Conservation (phyloP, 352 stramenopile genomes). For the Pythium biforme region DNA sequence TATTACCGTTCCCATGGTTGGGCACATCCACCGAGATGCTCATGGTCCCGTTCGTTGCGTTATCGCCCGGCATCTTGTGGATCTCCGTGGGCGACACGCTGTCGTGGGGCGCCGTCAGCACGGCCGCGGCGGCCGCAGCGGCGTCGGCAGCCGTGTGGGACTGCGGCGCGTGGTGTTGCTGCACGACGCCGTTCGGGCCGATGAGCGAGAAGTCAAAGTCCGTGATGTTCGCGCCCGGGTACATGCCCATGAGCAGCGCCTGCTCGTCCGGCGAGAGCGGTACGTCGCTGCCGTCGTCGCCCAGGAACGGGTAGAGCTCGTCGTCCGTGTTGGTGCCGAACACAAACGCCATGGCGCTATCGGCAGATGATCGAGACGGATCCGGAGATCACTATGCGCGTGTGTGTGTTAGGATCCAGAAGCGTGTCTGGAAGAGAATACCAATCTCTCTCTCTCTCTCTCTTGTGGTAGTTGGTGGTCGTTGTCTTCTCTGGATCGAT, state of each 20-base stretch:
- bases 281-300: constrained; percentile 29
- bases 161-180: constrained; percentile 32
- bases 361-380: not conserved
- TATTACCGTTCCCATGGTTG: constrained; percentile 1
- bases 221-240: constrained; percentile 45
- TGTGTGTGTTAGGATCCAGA: not conserved
- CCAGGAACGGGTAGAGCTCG: constrained; percentile 63
- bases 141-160: constrained; percentile 13
- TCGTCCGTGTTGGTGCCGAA: constrained; percentile 48
- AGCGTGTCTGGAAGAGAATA: not conserved
- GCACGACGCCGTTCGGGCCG: constrained; percentile 36
- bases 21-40: constrained; percentile 9
- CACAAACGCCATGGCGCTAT: constrained; percentile 41
- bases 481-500: not conserved
- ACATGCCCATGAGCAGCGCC: constrained; percentile 57
- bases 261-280: constrained; percentile 47
- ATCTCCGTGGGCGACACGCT: constrained; percentile 1
- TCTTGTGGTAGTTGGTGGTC: not conserved
- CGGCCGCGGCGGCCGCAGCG: constrained; percentile 2
- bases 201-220: constrained; percentile 68
- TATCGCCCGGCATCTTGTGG: not conserved
- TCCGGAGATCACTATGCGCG: not conserved
- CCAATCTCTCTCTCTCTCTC: not conserved
- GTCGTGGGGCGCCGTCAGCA: not conserved
- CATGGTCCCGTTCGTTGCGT: constrained; percentile 5